Evolutionary conservation across 2,329 filamentous ascomycete genomes (phyloP).

Genomic region (Neonectria neomacrospora): DNA sequence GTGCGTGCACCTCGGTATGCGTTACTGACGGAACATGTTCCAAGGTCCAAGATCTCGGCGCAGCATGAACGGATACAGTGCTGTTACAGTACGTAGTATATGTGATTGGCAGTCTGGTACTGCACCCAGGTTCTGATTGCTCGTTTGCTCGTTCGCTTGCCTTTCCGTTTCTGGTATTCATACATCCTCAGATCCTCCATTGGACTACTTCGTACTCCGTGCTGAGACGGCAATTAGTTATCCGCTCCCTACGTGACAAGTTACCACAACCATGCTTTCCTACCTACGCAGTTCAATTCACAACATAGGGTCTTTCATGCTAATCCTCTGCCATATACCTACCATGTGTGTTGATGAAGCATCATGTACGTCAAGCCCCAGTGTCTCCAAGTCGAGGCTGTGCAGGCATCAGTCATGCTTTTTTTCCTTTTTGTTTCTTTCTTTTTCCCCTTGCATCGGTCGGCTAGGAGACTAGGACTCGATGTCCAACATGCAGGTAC

Average conservation of each 20-base stretch:
- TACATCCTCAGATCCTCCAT: not conserved
- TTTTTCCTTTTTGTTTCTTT: conserved; percentile 1
- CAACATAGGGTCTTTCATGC: not conserved
- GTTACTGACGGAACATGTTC: not conserved
- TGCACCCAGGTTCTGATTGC: not conserved
- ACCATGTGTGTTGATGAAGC: conserved; percentile 8
- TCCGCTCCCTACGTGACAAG: no score
- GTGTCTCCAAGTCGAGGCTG: conserved; percentile 1
- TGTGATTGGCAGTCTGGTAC: not conserved
- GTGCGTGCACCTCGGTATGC: conserved; percentile 5
- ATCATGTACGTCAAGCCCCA: conserved; percentile 10
- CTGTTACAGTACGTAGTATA: not conserved
- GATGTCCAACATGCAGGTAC: conserved; percentile 18
- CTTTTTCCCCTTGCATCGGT: not conserved
- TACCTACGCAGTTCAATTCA: not conserved
- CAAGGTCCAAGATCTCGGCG: not conserved
- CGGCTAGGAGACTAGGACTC: conserved; percentile 8
- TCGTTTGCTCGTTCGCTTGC: not conserved
- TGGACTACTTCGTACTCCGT: no score
- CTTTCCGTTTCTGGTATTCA: not conserved
- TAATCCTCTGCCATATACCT: not conserved
- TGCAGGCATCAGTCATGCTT: conserved; percentile 9
- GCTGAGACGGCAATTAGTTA: conserved; percentile 14
- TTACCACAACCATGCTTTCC: not conserved
- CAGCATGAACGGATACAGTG: conserved; percentile 12